Conservation (phyloP, 2,329 filamentous ascomycete genomes). For the Pseudogymnoascus sp. region DNA sequence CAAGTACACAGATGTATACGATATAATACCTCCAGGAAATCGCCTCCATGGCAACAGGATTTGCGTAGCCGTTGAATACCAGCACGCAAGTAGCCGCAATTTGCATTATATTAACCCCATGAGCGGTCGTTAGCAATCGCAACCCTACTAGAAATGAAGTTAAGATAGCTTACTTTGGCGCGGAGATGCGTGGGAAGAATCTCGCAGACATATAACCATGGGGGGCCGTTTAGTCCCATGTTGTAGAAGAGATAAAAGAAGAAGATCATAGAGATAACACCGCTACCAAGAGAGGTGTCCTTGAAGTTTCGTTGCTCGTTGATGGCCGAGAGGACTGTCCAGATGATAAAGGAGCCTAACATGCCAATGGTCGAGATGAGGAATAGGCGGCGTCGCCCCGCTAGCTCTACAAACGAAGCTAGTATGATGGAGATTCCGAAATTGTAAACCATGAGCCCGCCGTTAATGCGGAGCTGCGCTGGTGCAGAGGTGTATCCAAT, state of each 20-base stretch:
- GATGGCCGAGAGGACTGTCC: slow-evolving; percentile 17
- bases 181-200: background rate
- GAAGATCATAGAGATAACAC: slow-evolving; percentile 31
- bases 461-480: slow-evolving; percentile 19
- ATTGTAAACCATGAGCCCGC: slow-evolving; percentile 18
- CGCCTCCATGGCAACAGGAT: slow-evolving; percentile 30
- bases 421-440: slow-evolving; percentile 11
- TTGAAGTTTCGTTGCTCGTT: slow-evolving; percentile 12
- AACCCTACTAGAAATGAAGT: too few species aligned
- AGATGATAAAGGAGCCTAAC: slow-evolving; percentile 28
- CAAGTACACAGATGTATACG: slow-evolving; percentile 14
- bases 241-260: slow-evolving; percentile 23
- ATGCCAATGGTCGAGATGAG: slow-evolving; percentile 18
- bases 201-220: background rate
- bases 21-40: slow-evolving; percentile 29
- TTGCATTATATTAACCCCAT: too few species aligned
- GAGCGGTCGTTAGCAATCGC: too few species aligned
- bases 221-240: background rate
- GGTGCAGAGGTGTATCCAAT: slow-evolving; percentile 18
- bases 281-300: slow-evolving; percentile 22
- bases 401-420: slow-evolving; percentile 17
- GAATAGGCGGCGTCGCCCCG: slow-evolving; percentile 18
- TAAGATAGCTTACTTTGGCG: too few species aligned
- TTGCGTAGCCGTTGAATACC: slow-evolving; percentile 34
- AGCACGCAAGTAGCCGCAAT: slow-evolving; percentile 24